These are phyloP conservation scores for Vitellaria paradoxa DNA, from an alignment of 179 eudicot genomes.

Conservation along the genomic window DNA sequence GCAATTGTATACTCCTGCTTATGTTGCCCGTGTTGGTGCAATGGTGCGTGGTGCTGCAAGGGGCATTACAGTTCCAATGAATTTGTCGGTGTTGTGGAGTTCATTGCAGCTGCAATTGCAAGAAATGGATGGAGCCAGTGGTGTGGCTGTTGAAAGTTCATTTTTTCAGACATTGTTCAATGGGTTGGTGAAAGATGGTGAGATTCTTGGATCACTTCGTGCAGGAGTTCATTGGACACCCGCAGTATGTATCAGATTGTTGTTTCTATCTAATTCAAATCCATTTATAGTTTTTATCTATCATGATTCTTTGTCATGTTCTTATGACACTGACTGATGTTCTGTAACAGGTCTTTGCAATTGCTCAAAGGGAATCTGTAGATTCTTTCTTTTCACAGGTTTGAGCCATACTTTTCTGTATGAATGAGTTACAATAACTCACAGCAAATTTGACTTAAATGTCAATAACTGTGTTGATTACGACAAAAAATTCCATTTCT, in stretches of 20 bases:
- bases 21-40: conserved; percentile 86
- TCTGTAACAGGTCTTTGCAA: conserved; percentile 68
- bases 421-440: not conserved
- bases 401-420: conserved; percentile 13
- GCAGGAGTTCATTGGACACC: conserved; percentile 99
- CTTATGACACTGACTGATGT: not conserved
- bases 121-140: conserved; percentile 85
- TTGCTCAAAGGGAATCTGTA: conserved; percentile 80
- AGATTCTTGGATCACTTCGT: conserved; percentile 90
- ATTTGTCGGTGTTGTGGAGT: conserved; percentile 84
- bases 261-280: not conserved
- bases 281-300: not conserved
- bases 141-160: conserved; percentile 84
- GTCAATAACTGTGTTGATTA: not conserved
- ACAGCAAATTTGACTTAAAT: not conserved
- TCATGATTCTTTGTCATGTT: conserved; percentile 7
- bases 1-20: conserved; percentile 92
- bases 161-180: conserved; percentile 92
- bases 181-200: conserved; percentile 72
- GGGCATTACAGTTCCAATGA: conserved; percentile 83
- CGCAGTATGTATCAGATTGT: conserved; percentile 42
- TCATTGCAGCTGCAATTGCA: conserved; percentile 82
- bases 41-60: conserved; percentile 99
- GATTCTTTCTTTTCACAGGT: conserved; percentile 94
- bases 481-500: too few species aligned